Base-by-base conservation (phyloP, 1,139 yeast species). In the Schwanniomyces etchellsii region DNA sequence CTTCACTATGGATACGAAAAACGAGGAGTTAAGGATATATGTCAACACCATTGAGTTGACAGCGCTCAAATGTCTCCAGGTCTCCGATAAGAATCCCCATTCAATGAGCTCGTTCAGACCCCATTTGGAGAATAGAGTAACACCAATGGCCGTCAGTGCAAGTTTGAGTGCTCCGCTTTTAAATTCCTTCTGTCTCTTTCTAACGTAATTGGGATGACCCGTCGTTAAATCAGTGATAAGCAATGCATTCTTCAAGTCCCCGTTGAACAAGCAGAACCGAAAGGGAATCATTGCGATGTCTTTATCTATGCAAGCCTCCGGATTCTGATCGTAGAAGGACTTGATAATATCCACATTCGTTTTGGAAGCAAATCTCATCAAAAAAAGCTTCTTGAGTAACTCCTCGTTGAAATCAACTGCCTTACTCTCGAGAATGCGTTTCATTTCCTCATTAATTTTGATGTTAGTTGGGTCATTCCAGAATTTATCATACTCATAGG, bases 1-100 rank as follows among this genome's bases (percentile, higher is more conserved):
- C 35, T 74, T 59, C 14, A 82, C 81, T 28, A 82, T 53, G 2
- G 80, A 64, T 4, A 77, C 71, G 38, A 77, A 69, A 43, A 75
- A 73, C 15, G 83, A 66, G 30, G 82, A 67, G 44, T 82, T 81
- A 20, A 74, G 51, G 9, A 81, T 42, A 47, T 82, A 83, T 0
- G 88, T 76, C 24, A 74, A 55, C 7, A 78, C 55, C 77, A 83
- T 77, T 5, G 77, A 69, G 44, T 77, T 76, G 25, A 81, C 57
- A 2, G 81, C 69, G 7, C 70, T 59, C 32, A 71, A 39, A 53
- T 47, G 70, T 41, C 44, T 60, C 77, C 63, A 71, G 26, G 40
- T 55, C 36, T 45, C 61, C 34, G 51, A 54, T 15, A 57, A 42
- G 26, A 44, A 45, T 28, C 60, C 70, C 44, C 38, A 47, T 20